Evolutionary conservation across 2,329 filamentous ascomycete species (phyloP).

Genomic region (Pyrenophora seminiperda): DNA sequence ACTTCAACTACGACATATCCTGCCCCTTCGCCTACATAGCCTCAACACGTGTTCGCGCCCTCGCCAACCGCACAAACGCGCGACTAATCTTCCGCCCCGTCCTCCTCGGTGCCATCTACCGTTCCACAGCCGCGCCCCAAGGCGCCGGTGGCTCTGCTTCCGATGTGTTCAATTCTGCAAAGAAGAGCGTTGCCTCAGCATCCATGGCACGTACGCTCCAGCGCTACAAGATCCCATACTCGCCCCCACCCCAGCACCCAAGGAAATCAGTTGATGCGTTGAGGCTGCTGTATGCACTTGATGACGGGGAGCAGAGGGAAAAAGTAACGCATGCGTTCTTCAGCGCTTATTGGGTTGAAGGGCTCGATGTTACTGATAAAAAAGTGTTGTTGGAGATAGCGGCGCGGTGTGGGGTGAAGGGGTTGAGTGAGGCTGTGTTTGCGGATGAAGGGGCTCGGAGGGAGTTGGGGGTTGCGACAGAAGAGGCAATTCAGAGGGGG

Average conservation of each 20-base stretch:
- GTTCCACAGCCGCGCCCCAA: constrained; percentile 43
- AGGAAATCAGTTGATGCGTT: constrained; percentile 43
- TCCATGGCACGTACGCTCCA: constrained; percentile 40
- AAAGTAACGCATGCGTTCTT: constrained; percentile 35
- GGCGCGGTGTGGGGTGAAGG: constrained; percentile 29
- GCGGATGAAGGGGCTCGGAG: constrained; percentile 26
- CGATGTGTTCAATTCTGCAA: constrained; percentile 44
- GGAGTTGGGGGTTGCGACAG: constrained; percentile 33
- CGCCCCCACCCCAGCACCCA: constrained; percentile 41
- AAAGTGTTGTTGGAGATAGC: constrained; percentile 32
- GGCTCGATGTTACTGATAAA: constrained; percentile 33
- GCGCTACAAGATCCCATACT: constrained; percentile 37
- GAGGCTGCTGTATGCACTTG: constrained; percentile 33
- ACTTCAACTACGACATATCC: constrained; percentile 44
- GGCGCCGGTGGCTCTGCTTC: constrained; percentile 43
- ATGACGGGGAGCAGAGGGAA: constrained; percentile 24
- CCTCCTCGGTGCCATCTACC: constrained; percentile 45
- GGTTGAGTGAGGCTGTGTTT: constrained; percentile 22
- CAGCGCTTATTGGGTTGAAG: constrained; percentile 42
- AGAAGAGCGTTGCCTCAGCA: constrained; percentile 35
- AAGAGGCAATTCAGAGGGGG: constrained; percentile 38
- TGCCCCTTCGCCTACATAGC: constrained; percentile 49
- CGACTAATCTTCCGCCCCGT: constrained; percentile 37
- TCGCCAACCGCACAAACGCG: constrained; percentile 35
- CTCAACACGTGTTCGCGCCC: constrained; percentile 38